phyloP scores from a whole-genome alignment of 2,329 filamentous ascomycete genomes.

The Ploettnerulaceae sp. region DNA sequence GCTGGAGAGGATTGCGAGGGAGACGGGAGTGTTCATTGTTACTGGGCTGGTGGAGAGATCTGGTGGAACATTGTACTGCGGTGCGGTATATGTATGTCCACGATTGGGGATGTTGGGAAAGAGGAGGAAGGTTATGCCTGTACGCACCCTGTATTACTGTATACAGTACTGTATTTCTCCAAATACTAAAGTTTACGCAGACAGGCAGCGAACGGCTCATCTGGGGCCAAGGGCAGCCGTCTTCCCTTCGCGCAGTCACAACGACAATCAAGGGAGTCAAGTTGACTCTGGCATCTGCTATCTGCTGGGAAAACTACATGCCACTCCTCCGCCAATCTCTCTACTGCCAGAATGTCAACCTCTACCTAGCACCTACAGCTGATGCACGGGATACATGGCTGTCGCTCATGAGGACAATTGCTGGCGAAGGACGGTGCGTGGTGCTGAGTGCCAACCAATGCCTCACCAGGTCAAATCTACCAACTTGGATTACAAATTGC shows the following conservation, averaged over 20 bases:
- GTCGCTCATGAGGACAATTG: conserved; percentile 75
- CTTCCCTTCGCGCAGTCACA: conserved; percentile 72
- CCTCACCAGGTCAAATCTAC: conserved; percentile 53
- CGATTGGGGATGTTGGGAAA: conserved; percentile 70
- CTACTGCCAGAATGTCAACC: conserved; percentile 85
- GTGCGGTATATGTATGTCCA: conserved; percentile 77
- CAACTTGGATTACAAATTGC: conserved; percentile 47
- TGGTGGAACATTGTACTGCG: conserved; percentile 80
- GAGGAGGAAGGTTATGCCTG: conserved; percentile 86
- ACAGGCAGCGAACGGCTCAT: conserved; percentile 79
- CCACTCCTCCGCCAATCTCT: conserved; percentile 77
- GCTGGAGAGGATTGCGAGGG: conserved; percentile 68
- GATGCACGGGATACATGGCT: conserved; percentile 82
- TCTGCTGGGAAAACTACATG: conserved; percentile 99
- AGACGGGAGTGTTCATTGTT: conserved; percentile 78
- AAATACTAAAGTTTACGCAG: conserved; percentile 23
- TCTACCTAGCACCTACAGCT: conserved; percentile 87
- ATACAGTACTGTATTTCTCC: no score
- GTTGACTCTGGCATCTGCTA: conserved; percentile 77
- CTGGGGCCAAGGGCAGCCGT: conserved; percentile 81
- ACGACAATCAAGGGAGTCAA: conserved; percentile 74
- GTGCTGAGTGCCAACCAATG: conserved; percentile 86
- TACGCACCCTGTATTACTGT: no score
- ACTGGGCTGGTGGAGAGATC: conserved; percentile 74
- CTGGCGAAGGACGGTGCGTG: conserved; percentile 76